Conservation (phyloP, 331 rosid genomes). For the Stylosanthes scabra region DNA sequence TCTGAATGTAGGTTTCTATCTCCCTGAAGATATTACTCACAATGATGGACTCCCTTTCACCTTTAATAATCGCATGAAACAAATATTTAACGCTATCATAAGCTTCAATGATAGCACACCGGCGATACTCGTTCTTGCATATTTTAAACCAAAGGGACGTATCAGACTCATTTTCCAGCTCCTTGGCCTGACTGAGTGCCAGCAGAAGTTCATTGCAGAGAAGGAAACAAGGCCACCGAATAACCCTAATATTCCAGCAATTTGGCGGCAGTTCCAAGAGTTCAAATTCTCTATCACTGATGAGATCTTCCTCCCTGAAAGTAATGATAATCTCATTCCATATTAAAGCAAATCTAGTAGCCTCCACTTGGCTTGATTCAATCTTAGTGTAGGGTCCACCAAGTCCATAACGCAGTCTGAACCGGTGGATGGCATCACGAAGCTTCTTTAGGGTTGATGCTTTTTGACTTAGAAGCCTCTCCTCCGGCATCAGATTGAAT, state of each 20-base stretch:
- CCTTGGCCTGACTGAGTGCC: slow-evolving; percentile 84
- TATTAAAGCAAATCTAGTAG: slow-evolving; percentile 88
- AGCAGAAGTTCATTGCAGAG: slow-evolving; percentile 86
- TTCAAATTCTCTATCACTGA: slow-evolving; percentile 78
- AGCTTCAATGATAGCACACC: slow-evolving; percentile 91
- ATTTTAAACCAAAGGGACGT: slow-evolving; percentile 69
- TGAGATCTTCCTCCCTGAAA: slow-evolving; percentile 96
- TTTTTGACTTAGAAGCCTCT: slow-evolving; percentile 40
- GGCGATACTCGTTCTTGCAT: slow-evolving; percentile 86
- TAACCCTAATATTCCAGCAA: slow-evolving; percentile 81
- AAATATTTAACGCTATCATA: slow-evolving; percentile 79
- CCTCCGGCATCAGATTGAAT: slow-evolving; percentile 90
- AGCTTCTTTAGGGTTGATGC: slow-evolving; percentile 69
- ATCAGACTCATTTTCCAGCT: slow-evolving; percentile 63
- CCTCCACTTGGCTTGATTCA: slow-evolving; percentile 82
- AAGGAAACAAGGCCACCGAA: slow-evolving; percentile 93
- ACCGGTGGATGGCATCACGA: slow-evolving; percentile 77
- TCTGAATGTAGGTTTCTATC: slow-evolving; percentile 55
- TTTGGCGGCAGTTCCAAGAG: slow-evolving; percentile 87
- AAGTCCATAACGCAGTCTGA: slow-evolving; percentile 86
- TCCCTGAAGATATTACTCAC: slow-evolving; percentile 53
- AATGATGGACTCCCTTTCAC: slow-evolving; percentile 62
- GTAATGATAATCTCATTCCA: slow-evolving; percentile 92
- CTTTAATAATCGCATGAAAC: slow-evolving; percentile 52
- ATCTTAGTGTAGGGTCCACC: slow-evolving; percentile 73